Evolutionary conservation across 2,329 filamentous ascomycete genomes (phyloP), one percentile per base, ranked within the genome.

Genomic region (Pezicula radicicola): DNA sequence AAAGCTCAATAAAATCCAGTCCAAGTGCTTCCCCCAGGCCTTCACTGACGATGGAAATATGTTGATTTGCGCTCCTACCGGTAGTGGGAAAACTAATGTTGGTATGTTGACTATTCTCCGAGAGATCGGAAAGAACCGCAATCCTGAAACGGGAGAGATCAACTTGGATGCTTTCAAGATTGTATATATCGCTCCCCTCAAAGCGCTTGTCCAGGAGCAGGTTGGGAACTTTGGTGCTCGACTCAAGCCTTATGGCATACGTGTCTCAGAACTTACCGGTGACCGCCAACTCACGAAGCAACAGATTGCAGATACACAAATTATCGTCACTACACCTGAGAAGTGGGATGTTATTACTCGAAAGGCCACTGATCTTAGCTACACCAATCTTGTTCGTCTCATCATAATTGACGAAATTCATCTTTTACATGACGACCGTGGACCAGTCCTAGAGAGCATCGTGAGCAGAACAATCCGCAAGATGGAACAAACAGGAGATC

Each of bases 301-400:
- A 70, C 94, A 99, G 76, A 97, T 99, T 57, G 85, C 93, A 2
- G 94, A 99, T 65, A 99, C 94, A 0, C 93, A 99, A 69, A 87
- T 99, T 61, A 99, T 99, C 62, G 92, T 99, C 53, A 99, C 94
- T 1, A 99, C 94, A 0, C 94, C 94, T 18, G 94, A 99, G 72
- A 99, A 99, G 74, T 99, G 91, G 89, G 94, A 99, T 71, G 93
- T 99, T 60, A 97, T 99, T 62, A 99, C 95, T 6, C 85, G 95
- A 72, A 99, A 99, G 72, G 92, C 93, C 6, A 97, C 93, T 2
- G 95, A 99, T 68, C 83, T 94, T 50, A 96, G 91, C 63, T 99
- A 99, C 71, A 99, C 92, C 15, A 96, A 95, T 63, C 82, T 99
- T n/a, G 94, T 99, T 25, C 87, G 93, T 37, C 80, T 99, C 10